Evolutionary conservation across 257 asterid species (phyloP).

Genomic region (Haberlea rhodopensis): DNA sequence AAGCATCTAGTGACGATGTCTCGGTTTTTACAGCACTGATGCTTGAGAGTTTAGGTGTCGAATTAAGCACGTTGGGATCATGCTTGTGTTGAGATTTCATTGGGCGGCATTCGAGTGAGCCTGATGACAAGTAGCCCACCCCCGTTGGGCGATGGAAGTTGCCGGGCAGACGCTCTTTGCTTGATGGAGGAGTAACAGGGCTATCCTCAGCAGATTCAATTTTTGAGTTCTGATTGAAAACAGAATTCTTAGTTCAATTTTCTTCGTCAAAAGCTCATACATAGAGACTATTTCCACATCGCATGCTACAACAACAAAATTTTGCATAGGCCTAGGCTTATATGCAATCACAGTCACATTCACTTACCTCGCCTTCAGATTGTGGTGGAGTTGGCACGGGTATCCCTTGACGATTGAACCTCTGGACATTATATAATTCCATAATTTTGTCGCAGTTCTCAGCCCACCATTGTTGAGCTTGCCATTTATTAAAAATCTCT

Average conservation of each 20-base stretch:
- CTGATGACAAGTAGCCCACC: conserved; percentile 45
- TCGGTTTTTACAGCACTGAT: conserved; percentile 70
- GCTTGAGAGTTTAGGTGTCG: conserved; percentile 78
- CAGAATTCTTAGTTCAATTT: not conserved
- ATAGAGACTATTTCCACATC: not conserved
- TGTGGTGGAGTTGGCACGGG: conserved; percentile 64
- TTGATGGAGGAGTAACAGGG: conserved; percentile 71
- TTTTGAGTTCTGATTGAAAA: conserved; percentile 53
- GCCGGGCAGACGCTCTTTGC: conserved; percentile 57
- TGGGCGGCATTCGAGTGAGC: conserved; percentile 44
- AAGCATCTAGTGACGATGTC: conserved; percentile 73
- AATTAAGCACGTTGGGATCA: conserved; percentile 54
- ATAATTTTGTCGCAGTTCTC: conserved; percentile 81
- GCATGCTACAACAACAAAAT: not conserved
- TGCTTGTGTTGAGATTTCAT: conserved; percentile 37
- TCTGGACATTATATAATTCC: conserved; percentile 87
- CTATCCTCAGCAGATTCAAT: conserved; percentile 62
- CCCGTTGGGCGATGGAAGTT: conserved; percentile 45
- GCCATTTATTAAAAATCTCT: conserved; percentile 85
- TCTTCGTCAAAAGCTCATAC: not conserved
- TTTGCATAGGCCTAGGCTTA: not conserved
- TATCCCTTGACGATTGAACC: conserved; percentile 51
- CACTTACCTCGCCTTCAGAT: conserved; percentile 72
- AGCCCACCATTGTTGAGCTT: conserved; percentile 94
- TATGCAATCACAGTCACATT: not conserved